Evolutionary conservation across 2,329 filamentous ascomycete species (phyloP), one percentile per base, ranked within the genome.

Genomic region (Massarina eburnea): DNA sequence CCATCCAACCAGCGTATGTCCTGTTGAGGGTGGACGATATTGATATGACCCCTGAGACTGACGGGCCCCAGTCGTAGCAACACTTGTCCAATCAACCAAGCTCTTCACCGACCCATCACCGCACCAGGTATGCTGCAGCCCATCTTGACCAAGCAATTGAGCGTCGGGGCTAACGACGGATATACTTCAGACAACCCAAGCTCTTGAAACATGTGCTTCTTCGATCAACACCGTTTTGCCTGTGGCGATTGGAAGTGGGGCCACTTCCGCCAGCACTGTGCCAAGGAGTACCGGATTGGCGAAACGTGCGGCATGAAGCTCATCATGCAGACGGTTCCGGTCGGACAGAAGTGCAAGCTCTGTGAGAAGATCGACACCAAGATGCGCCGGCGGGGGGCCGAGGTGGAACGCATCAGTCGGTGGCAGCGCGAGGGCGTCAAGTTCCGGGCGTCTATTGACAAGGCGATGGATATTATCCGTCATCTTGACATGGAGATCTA

Each of bases 161-260:
- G 37, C 41, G 43, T 50, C 48, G 58, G 51, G 48, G 46, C 64
- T 70, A 57, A 71, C 53, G 49, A 59, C 55, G 52, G 48, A 45
- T 47, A 46, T 55, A 58, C 51, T 51, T 53, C 48, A 65, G 58
- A 49, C 52, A 56, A 38, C 48, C 62, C 55, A 53, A 54, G 55
- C 45, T 51, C 52, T 57, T 66, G 57, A 67, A 65, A 70, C 67
- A 96, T 97, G 92, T 96, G 92, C 77, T 96, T 94, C 79, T 97
- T 91, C 78, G 91, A 96, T 65, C 88, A 92, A 73, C 90, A 86
- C 71, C 81, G 83, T 60, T 96, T 88, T 81, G 73, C 73, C 46
- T 97, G 92, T 75, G 88, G 88, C 65, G 92, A 90, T 80, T 96
- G 88, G 86, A 90, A 91, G 73, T 97, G 91, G 91, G 88, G 89